Evolutionary conservation across 805 yeast genomes (phyloP).

Genomic region (Lipomyces sp.): DNA sequence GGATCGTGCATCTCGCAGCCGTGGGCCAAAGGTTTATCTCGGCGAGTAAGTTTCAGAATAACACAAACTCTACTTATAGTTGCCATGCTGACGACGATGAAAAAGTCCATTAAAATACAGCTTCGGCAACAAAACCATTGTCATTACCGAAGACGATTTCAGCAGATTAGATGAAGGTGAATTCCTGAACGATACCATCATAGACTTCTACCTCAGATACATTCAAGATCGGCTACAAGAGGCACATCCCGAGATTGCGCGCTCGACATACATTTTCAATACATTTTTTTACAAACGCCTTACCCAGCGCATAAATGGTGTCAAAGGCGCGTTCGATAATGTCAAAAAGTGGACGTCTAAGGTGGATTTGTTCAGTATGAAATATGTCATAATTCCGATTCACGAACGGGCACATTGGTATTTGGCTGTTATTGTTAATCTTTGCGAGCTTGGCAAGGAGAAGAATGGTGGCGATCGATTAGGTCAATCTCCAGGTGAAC

Average conservation of each 20-base stretch:
- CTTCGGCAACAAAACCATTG: slow-evolving; percentile 62
- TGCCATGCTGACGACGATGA: neutral
- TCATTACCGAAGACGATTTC: slow-evolving; percentile 72
- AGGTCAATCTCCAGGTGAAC: neutral
- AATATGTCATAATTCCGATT: slow-evolving; percentile 76
- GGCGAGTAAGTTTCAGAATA: slow-evolving; percentile 20
- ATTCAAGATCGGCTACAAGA: slow-evolving; percentile 43
- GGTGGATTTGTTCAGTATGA: slow-evolving; percentile 62
- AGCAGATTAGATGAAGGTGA: slow-evolving; percentile 76
- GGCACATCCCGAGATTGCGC: slow-evolving; percentile 43
- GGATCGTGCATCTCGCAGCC: slow-evolving; percentile 13
- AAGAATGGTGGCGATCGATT: neutral
- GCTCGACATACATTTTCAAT: slow-evolving; percentile 65
- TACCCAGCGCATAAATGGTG: slow-evolving; percentile 36
- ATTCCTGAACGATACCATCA: slow-evolving; percentile 87
- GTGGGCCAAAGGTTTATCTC: slow-evolving; percentile 18
- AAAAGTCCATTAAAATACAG: slow-evolving; percentile 29
- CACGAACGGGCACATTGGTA: slow-evolving; percentile 87
- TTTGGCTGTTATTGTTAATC: slow-evolving; percentile 69
- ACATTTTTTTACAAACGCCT: slow-evolving; percentile 82
- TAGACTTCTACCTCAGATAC: slow-evolving; percentile 74
- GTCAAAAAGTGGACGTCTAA: slow-evolving; percentile 80
- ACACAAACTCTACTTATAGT: neutral
- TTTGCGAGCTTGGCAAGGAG: slow-evolving; percentile 40
- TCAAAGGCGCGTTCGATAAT: slow-evolving; percentile 56